Evolutionary conservation across 371 early-diverging fungal genomes (phyloP), one percentile per base, ranked within the genome.

Genomic region (Apophysomyces elegans): DNA sequence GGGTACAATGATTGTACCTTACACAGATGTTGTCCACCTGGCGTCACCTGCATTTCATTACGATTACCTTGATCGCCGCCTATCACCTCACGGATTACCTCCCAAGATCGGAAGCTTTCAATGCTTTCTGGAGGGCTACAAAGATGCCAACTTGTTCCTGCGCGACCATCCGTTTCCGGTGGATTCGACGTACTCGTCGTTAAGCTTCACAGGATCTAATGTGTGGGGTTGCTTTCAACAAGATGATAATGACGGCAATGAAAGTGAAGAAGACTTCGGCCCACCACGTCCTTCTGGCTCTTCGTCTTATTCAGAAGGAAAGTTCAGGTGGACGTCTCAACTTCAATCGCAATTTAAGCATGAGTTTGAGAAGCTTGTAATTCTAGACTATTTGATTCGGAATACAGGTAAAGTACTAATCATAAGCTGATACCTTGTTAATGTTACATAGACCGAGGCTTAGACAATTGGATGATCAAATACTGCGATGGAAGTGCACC

Each of bases 401-500:
- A 95, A 96, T 68, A 96, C 96, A 45, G 96, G 87, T 87, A 80
- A 64, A 43, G n/a, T 32, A 3, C 45, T 35, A 58, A 39, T 41
- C 0, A n/a, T 7, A 37, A 26, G 18, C 7, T 21, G 8, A 47
- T 18, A 12, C 0, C 9, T 43, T 56, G 26, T 41, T 35, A 21
- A 37, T 26, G 43, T 36, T 41, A 57, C 36, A 6, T 14, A 86
- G 91, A 96, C 73, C 88, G 95, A 32, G 94, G 95, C 12, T 64
- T 90, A 63, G 95, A 96, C 65, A 96, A 95, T 67, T 95, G 95
- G 96, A 93, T 96, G 94, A 87, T 96, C 47, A 86, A 84, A 32
- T 86, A 82, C 45, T 87, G 86, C 65, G 78, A 81, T 14, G 74
- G 73, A 32, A 76, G 72, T 12, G 75, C 14, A 75, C 66, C 18